These are phyloP conservation scores for Amanita fuliginea DNA, from an alignment of 768 basidiomycete genomes.

Conservation along the genomic window DNA sequence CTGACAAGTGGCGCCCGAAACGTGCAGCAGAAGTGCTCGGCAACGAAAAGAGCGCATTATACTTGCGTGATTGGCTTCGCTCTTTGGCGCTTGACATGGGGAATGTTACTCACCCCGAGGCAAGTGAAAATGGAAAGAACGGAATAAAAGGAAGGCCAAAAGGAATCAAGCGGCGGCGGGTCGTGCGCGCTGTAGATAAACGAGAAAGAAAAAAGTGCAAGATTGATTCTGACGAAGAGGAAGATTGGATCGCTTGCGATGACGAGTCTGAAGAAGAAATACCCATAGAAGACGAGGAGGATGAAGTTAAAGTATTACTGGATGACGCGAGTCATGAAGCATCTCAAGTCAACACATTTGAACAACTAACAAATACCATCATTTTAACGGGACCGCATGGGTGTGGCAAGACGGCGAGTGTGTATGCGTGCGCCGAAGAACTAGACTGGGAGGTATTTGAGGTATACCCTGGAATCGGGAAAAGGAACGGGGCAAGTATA, in stretches of 20 bases:
- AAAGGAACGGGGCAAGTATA: conserved; percentile 69
- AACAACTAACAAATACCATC: conserved; percentile 73
- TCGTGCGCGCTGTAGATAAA: conserved; percentile 43
- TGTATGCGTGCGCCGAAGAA: conserved; percentile 91
- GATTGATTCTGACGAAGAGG: conserved; percentile 43
- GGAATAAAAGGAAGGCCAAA: conserved; percentile 14
- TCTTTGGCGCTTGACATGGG: conserved; percentile 53
- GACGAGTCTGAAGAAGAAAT: conserved; percentile 21
- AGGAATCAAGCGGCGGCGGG: conserved; percentile 45
- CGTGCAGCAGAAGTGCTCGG: conserved; percentile 69
- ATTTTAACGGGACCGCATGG: conserved; percentile 77
- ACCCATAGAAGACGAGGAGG: conserved; percentile 19
- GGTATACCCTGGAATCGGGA: conserved; percentile 93
- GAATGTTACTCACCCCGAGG: conserved; percentile 4
- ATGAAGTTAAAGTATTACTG: conserved; percentile 13
- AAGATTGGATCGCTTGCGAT: conserved; percentile 47
- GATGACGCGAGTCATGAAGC: not conserved
- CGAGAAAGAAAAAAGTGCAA: conserved; percentile 42
- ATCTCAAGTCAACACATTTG: conserved; percentile 14
- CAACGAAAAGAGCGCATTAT: conserved; percentile 58
- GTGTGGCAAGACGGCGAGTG: conserved; percentile 82
- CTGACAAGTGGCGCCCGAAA: conserved; percentile 65
- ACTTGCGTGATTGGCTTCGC: conserved; percentile 69
- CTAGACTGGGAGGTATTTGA: conserved; percentile 96
- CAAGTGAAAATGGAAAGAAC: conserved; percentile 12